Evolutionary conservation across 2,329 filamentous ascomycete species (phyloP), one percentile per base, ranked within the genome.

Genomic region (Aschersonia sp.): DNA sequence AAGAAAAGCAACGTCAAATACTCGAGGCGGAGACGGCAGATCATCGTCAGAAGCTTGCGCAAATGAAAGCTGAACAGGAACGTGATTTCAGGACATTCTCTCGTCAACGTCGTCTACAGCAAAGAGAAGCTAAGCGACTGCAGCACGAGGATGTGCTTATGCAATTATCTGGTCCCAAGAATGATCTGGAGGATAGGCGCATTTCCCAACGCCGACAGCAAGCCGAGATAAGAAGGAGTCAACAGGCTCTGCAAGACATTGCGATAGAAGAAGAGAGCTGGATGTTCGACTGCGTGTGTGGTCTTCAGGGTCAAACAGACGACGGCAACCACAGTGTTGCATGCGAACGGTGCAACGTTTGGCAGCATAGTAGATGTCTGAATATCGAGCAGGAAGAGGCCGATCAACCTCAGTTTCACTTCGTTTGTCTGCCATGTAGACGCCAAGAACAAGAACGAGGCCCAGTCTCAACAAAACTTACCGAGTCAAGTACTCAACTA

Each of bases 311-410:
- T 29, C 84, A 94, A 56, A 86, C 96, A 50, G 92, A 98, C 57
- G 92, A 97, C 61, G 92, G 92, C 38, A 84, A 87, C 5, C 89
- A 95, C 61, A 95, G 89, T 61, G 82, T 98, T 53, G 85, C 89
- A 31, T 98, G 92, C 65, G 92, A 98, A 60, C 82, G 75, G 55
- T 98, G 92, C 70, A 94, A 84, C 60, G 83, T 94, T 45, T 98
- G 92, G 92, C 91, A 97, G 62, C 92, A 98, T 61, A 94, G 89
- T 71, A 87, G 85, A 57, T 98, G 92, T 60, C 77, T 95, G 51
- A 84, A 82, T 41, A 85, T 97, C 53, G 76, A 77, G 44, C 78
- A 94, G 56, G 69, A 75, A 51, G 84, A 89, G 52, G 89, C 89
- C 1, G 91, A 95, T 53, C 74, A 81, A 44, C 80, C 87, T 1